Evolutionary conservation across 2,329 filamentous ascomycete species (phyloP).

Genomic region (Raffaelea deltoideospora): DNA sequence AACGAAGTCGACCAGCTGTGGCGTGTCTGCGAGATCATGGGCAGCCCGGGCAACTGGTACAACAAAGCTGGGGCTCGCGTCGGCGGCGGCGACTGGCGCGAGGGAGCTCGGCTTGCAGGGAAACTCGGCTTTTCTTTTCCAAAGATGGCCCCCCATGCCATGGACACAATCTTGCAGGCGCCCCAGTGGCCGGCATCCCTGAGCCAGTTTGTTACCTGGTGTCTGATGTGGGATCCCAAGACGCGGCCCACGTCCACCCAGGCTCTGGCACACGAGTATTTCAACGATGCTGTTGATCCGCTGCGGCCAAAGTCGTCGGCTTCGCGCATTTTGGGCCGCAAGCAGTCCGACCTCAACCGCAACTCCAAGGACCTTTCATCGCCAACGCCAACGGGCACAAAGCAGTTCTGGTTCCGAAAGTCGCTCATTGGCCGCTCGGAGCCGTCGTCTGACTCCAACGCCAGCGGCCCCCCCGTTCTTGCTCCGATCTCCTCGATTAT

Average conservation of each 20-base stretch:
- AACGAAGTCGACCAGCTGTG: slow-evolving; percentile 99
- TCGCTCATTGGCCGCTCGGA: slow-evolving; percentile 76
- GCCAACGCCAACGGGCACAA: slow-evolving; percentile 49
- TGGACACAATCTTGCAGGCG: slow-evolving; percentile 82
- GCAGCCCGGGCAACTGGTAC: slow-evolving; percentile 95
- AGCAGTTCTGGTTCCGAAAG: slow-evolving; percentile 94
- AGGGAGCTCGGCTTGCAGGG: slow-evolving; percentile 79
- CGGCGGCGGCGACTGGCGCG: slow-evolving; percentile 93
- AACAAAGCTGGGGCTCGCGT: slow-evolving; percentile 78
- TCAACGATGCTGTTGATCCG: slow-evolving; percentile 81
- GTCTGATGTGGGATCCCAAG: slow-evolving; percentile 97
- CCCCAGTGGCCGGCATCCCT: slow-evolving; percentile 86
- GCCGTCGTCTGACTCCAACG: slow-evolving; percentile 36
- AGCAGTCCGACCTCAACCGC: slow-evolving; percentile 71
- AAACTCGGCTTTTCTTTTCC: slow-evolving; percentile 98
- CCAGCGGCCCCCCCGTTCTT: neutral
- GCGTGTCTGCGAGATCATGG: slow-evolving; percentile 98
- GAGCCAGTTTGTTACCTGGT: slow-evolving; percentile 93
- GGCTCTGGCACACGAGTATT: slow-evolving; percentile 92
- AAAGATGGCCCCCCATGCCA: slow-evolving; percentile 95
- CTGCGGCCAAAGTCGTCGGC: slow-evolving; percentile 81
- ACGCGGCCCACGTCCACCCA: slow-evolving; percentile 80
- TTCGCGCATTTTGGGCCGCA: slow-evolving; percentile 70
- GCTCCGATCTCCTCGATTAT: slow-evolving; percentile 1
- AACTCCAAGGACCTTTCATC: slow-evolving; percentile 46